These are phyloP conservation scores for Geosiphon pyriformis DNA, from an alignment of 192 early-diverging fungal species.

Conservation along the genomic window DNA sequence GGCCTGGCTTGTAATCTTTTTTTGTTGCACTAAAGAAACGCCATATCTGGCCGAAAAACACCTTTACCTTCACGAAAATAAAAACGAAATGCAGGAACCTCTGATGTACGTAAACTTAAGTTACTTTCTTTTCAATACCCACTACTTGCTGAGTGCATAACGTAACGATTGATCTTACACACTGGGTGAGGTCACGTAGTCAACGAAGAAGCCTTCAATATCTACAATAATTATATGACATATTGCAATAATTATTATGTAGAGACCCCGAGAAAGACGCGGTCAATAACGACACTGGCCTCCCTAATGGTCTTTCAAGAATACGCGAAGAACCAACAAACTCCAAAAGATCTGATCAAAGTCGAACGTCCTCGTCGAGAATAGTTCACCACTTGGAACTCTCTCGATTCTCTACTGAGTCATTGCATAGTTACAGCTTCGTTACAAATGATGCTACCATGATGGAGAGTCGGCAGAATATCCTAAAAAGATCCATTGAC, in stretches of 20 bases:
- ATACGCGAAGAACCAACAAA: constrained; percentile 11
- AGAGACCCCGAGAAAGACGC: constrained; percentile 13
- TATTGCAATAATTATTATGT: neutral
- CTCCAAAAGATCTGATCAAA: neutral
- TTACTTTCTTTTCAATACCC: neutral
- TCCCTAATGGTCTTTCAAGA: constrained; percentile 7
- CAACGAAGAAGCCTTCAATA: no score
- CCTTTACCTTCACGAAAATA: neutral
- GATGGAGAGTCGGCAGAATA: constrained; percentile 40
- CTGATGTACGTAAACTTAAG: neutral
- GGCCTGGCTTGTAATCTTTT: no score
- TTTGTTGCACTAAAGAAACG: neutral
- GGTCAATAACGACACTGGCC: constrained; percentile 9
- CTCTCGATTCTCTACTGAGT: constrained; percentile 44
- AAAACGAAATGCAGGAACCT: no score
- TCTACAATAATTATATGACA: no score
- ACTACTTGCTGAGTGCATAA: neutral
- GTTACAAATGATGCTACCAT: constrained; percentile 35
- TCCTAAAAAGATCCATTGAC: constrained; percentile 44
- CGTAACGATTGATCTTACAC: neutral
- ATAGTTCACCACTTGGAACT: constrained; percentile 27
- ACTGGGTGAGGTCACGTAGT: no score
- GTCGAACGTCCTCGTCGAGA: neutral
- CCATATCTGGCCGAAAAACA: neutral
- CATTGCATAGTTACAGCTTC: constrained; percentile 41